Base-by-base conservation (phyloP, 192 early-diverging fungal genomes). In the Backusella tarrabulga region DNA sequence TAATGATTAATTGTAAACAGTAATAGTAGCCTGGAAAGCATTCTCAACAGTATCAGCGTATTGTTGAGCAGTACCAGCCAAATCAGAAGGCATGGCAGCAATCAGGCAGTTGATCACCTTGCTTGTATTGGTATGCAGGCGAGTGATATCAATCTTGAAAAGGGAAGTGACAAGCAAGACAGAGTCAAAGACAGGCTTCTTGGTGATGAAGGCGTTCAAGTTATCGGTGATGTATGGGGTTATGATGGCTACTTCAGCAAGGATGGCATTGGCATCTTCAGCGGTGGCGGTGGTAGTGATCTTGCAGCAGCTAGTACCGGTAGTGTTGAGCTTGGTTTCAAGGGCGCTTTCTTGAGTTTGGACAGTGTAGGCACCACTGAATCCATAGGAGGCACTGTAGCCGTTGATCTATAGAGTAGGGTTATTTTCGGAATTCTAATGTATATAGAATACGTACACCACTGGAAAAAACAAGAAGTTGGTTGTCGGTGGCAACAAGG, bases 231-330 rank as follows among this genome's bases (percentile, higher is more conserved):
- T 66, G 1, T 34, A 17, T 2, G 74, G 74, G 19, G 67, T 66
- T 1, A 76, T 41, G 36, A 46, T 29, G 1, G 36, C 66, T 1
- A 76, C 74, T 23, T 68, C 74, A n/a, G 6, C 41, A 29, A 76
- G 41, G 17, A 76, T 29, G 68, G 66, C 74, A 34, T 66, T 50
- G 44, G 74, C 74, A 68, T 76, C 74, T 11, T 23, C 66, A 0
- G 41, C n/a, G 35, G n/a, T 35, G 21, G 50, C 66, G 9, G 32
- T 32, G 19, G 40, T 23, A 44, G 40, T 35, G 42, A 44, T 42
- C 29, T 35, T 41, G 23, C 34, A 34, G 32, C 74, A 76, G 38
- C 44, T 42, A 23, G 74, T 76, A 12, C 63, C 67, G 26, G 74
- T 67, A 0, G 23, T 15, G 32, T 11, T 68, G 21, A 76, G 41